Percentiles rank a stretch among this genome's conserved stretches.
These are phyloP conservation scores for Eimeria falciformis DNA, from an alignment of 169 alveolate genomes.

Conservation along the genomic window DNA sequence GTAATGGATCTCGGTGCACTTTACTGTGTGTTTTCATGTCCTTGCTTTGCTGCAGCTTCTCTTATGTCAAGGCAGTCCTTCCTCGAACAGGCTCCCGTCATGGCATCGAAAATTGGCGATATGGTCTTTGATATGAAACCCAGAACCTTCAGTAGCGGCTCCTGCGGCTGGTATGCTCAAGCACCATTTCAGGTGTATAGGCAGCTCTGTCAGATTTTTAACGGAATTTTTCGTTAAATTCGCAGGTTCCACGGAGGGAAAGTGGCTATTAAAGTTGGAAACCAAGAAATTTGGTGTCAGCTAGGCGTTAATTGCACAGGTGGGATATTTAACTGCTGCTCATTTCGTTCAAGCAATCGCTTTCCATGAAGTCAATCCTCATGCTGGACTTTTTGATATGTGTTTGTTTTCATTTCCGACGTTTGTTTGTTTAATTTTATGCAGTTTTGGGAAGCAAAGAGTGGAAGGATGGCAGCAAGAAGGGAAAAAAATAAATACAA, in stretches of 20 bases:
- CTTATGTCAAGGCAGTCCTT: conserved; percentile 48
- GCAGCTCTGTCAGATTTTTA: not conserved
- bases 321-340: not conserved
- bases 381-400: too few species aligned
- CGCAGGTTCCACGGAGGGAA: conserved; percentile 76
- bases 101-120: conserved; percentile 62
- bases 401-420: not conserved
- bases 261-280: conserved; percentile 72
- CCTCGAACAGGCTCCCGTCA: conserved; percentile 71
- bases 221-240: not conserved
- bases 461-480: conserved; percentile 56
- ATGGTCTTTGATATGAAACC: conserved; percentile 69
- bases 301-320: conserved; percentile 79
- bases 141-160: conserved; percentile 74
- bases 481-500: conserved; percentile 58
- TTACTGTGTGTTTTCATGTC: not conserved
- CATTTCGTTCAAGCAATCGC: too few species aligned
- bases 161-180: conserved; percentile 61
- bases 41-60: conserved; percentile 23
- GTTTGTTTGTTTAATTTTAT: too few species aligned
- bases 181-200: not conserved
- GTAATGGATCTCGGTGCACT: not conserved
- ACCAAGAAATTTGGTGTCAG: conserved; percentile 78
- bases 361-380: too few species aligned
- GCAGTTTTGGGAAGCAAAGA: conserved; percentile 74